Evolutionary conservation across 2,329 filamentous ascomycete genomes (phyloP), one percentile per base, ranked within the genome.

Genomic region (Neonectria faginata): DNA sequence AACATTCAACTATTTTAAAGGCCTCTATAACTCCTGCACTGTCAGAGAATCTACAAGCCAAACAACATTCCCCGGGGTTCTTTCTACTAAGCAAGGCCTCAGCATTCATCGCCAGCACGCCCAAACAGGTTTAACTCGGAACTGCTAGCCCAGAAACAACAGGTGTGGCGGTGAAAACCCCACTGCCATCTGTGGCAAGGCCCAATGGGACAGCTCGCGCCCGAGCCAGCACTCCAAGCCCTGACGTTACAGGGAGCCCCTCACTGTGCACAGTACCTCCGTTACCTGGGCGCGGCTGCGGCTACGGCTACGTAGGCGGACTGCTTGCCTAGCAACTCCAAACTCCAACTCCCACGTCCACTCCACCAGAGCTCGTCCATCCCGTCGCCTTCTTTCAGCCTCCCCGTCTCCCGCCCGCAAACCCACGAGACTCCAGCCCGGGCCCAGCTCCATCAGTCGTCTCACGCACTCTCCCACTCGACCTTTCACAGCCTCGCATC

Each of bases 301-400:
- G 71, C 74, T 79, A 77, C 77, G 78, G 72, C 74, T 79, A 77
- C 77, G 78, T 79, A 79, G 76, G 73, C 78, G 70, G 71, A 70
- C 66, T 80, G 78, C 76, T 79, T 81, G 79, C 78, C 78, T 79
- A 60, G 59, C 65, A 64, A 62, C 65, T 68, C 70, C 70, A 71
- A 68, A 68, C 65, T 67, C 55, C 61, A 57, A 53, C 52, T 51
- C 48, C 27, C 27, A 51, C 48, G 27, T 36, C 29, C 48, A 51
- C 48, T 67, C 72, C 69, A 70, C 71, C 71, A 69, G 61, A 74
- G 67, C 70, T 73, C 47, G 39, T 39, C 18, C 47, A 39, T 63
- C 56, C 20, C n/a, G n/a, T 61, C 56, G 57, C 48, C 53, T 58
- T 51, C 33, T 20, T 47, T 61, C 69, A 68, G 58, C 70, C 66